Conservation (phyloP, 2,329 filamentous ascomycete species). For the Capronia coronata region DNA sequence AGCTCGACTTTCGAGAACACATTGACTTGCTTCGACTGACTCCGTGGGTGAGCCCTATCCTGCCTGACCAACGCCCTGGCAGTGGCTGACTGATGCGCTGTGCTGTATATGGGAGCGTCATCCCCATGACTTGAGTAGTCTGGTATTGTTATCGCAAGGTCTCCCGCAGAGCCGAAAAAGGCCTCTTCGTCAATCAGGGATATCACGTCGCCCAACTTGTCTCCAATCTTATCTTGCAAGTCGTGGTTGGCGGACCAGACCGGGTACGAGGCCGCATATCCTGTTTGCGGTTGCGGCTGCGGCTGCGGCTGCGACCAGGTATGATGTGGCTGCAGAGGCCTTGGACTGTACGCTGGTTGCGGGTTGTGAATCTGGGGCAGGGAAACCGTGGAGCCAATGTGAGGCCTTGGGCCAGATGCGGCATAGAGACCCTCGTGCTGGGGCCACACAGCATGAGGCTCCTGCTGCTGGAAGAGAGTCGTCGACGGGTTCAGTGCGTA, state of each 20-base stretch:
- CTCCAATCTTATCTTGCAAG: conserved; percentile 50
- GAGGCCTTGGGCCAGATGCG: not conserved
- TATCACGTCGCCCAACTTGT: conserved; percentile 61
- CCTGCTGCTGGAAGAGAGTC: not conserved
- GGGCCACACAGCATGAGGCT: not conserved
- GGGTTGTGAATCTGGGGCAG: conserved; percentile 1
- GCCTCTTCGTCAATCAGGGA: conserved; percentile 64
- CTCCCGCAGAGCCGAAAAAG: conserved; percentile 42
- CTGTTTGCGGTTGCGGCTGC: not conserved
- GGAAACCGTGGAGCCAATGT: conserved; percentile 10
- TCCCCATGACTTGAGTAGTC: conserved; percentile 5
- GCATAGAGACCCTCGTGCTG: not conserved
- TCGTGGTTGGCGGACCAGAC: not conserved
- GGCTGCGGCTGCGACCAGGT: conserved; percentile 11
- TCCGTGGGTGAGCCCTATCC: conserved; percentile 1
- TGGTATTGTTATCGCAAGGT: conserved; percentile 22
- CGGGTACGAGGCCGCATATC: not conserved
- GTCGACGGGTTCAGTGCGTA: not conserved
- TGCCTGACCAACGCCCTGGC: not conserved
- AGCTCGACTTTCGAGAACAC: conserved; percentile 71
- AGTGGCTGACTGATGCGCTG: conserved; percentile 3
- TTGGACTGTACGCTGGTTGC: not conserved
- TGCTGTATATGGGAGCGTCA: not conserved
- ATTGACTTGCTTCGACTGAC: conserved; percentile 42
- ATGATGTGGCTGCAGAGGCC: conserved; percentile 8